Evolutionary conservation across 768 basidiomycete genomes (phyloP), one percentile per base, ranked within the genome.

Genomic region (Atractiella rhizophila): DNA sequence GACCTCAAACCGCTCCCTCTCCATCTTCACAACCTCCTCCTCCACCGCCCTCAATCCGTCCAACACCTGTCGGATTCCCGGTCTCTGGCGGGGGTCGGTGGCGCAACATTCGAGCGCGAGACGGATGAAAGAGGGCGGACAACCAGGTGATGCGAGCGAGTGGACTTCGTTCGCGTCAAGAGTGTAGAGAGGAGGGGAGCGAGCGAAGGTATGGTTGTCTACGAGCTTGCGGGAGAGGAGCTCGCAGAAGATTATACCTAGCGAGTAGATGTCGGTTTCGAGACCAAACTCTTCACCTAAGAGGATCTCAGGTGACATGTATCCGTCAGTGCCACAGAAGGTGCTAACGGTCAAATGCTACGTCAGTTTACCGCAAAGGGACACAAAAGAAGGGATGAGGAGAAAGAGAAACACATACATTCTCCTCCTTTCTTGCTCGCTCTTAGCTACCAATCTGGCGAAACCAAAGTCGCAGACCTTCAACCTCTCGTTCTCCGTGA

Each of bases 381-480:
- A 28, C 5, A 15, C 12, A 38, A 16, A 12, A 19, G 39, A 31
- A 10, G 8, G 11, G 26, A 19, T 5, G 27, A 18, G 30, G 23
- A 4, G 29, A 21, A 12, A 40, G 30, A 24, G n/a, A 4, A 24
- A 54, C n/a, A n/a, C n/a, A n/a, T n/a, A n/a, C 51, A 61, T 63
- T 41, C 60, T 39, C 31, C 56, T 45, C 57, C 59, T 60, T 61
- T 96, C 88, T 48, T 86, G 85, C 43, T 73, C 79, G 52, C 80
- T 88, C 30, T 77, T 69, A 0, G 83, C 83, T 0, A 82, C 82
- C 52, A 96, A 91, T 27, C 88, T 69, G 4, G 85, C 83, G 51
- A 94, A 88, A 1, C 88, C 88, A 59, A 98, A 98, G 55, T 98
- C 88, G n/a, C 86, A 91, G 51, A 94, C 75, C 63, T 96, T 98